Base-by-base conservation (phyloP, 208 protist genomes). In the Trypanosoma scelopori region DNA sequence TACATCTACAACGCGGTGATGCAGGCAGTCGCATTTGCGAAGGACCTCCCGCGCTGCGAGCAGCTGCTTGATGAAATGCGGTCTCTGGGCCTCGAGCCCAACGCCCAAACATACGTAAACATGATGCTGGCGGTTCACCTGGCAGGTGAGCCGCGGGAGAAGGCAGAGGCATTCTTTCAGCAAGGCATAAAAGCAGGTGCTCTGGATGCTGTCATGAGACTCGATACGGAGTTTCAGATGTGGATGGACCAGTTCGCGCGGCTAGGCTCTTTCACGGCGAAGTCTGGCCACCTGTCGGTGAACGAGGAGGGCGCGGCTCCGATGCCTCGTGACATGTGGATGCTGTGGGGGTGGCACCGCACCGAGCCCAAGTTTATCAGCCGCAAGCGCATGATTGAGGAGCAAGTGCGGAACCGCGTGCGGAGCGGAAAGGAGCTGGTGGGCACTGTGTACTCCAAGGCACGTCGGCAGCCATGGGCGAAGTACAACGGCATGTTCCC, bases 1-100 rank as follows among this genome's bases (percentile, higher is more conserved):
- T 92, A 90, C 69, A 94, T 96, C 53, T 96, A 93, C 79, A 96
- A 96, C 60, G 87, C 85, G 5, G 88, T 96, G 6, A 96, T 96
- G 88, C 91, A 96, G 72, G 91, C 88, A 9, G 53, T 64, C 30
- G 91, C 88, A 18, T 96, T 96, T 67, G 88, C 86, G 6, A 86
- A 86, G 56, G 73, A 94, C 62, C 80, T 85, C 37, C 48, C 55
- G 1, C 87, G 78, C 35, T 91, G 87, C 41, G 81, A 89, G 59
- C 53, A 76, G 23, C 71, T 95, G 7, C 78, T 92, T 35, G 30
- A 62, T 7, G 86, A 95, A 67, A 95, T 95, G 90, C 74, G 76
- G 18, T 27, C 55, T 9, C 30, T 92, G 39, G 82, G 83, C 0
- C 66, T 96, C 23, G 82, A 90, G 63, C 91, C 88, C 16, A 96